phyloP scores from a whole-genome alignment of 2,329 filamentous ascomycete species.

The Periconia digitata region DNA sequence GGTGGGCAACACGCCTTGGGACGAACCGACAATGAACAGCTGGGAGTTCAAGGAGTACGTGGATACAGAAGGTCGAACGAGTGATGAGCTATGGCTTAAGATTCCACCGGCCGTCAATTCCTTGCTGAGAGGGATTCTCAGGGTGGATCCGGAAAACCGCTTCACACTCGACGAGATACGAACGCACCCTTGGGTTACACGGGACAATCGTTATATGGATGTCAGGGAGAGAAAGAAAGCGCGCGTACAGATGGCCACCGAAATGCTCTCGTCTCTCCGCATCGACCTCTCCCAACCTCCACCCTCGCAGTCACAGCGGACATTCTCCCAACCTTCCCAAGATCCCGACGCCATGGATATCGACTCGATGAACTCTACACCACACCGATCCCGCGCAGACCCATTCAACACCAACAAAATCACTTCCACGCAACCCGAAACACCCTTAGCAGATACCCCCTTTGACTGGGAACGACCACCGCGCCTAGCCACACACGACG shows the following conservation, averaged over 20 bases:
- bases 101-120: slow-evolving; percentile 75
- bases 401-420: slow-evolving; percentile 52
- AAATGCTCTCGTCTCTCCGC: slow-evolving; percentile 87
- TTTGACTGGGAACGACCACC: slow-evolving; percentile 89
- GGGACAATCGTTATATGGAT: slow-evolving; percentile 75
- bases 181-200: slow-evolving; percentile 92
- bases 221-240: slow-evolving; percentile 74
- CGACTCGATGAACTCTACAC: slow-evolving; percentile 62
- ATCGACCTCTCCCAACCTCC: slow-evolving; percentile 79
- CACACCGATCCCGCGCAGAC: slow-evolving; percentile 33
- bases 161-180: slow-evolving; percentile 87
- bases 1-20: slow-evolving; percentile 97
- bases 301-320: slow-evolving; percentile 55
- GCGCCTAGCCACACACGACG: slow-evolving; percentile 38
- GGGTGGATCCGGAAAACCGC: slow-evolving; percentile 69
- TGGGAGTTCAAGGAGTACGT: slow-evolving; percentile 92
- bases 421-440: slow-evolving; percentile 84
- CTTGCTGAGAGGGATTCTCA: slow-evolving; percentile 90
- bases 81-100: slow-evolving; percentile 81
- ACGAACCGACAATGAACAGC: slow-evolving; percentile 81
- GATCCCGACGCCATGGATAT: slow-evolving; percentile 67
- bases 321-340: slow-evolving; percentile 44
- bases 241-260: slow-evolving; percentile 82
- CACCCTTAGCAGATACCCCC: slow-evolving; percentile 69
- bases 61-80: slow-evolving; percentile 74